Evolutionary conservation across 1,139 yeast species (phyloP).

Genomic region (Suhomyces bokatorum): DNA sequence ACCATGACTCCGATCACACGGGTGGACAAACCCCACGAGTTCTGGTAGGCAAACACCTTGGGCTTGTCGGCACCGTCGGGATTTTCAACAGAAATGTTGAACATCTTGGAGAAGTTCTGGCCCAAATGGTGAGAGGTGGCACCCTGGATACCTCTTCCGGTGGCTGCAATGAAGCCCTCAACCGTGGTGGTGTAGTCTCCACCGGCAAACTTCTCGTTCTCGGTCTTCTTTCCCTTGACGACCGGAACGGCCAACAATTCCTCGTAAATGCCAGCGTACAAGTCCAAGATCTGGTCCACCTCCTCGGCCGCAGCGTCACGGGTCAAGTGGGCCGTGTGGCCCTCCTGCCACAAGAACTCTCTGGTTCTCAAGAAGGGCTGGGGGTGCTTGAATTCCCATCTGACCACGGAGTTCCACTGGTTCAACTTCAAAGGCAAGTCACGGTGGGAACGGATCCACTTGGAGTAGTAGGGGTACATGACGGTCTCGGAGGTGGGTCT

Average conservation of each 20-base stretch:
- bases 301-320: conserved; percentile 77
- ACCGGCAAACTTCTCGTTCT: conserved; percentile 98
- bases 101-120: conserved; percentile 98
- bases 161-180: conserved; percentile 96
- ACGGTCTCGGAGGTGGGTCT: conserved; percentile 99
- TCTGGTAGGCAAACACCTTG: conserved; percentile 87
- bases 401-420: conserved; percentile 99
- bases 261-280: conserved; percentile 81
- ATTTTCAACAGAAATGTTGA: conserved; percentile 90
- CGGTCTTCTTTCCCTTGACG: conserved; percentile 91
- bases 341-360: conserved; percentile 99
- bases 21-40: conserved; percentile 99
- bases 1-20: conserved; percentile 99
- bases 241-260: conserved; percentile 97
- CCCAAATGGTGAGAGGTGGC: conserved; percentile 98
- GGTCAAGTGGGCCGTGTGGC: conserved; percentile 95
- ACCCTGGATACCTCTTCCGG: conserved; percentile 99
- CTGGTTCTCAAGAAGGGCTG: conserved; percentile 99
- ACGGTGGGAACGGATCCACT: conserved; percentile 98
- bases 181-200: conserved; percentile 93
- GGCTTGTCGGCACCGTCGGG: conserved; percentile 89
- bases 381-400: conserved; percentile 99
- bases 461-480: conserved; percentile 98
- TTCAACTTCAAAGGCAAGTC: conserved; percentile 94
- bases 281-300: conserved; percentile 82